These are phyloP conservation scores for Avicennia marina DNA, from an alignment of 257 asterid genomes.

Conservation along the genomic window DNA sequence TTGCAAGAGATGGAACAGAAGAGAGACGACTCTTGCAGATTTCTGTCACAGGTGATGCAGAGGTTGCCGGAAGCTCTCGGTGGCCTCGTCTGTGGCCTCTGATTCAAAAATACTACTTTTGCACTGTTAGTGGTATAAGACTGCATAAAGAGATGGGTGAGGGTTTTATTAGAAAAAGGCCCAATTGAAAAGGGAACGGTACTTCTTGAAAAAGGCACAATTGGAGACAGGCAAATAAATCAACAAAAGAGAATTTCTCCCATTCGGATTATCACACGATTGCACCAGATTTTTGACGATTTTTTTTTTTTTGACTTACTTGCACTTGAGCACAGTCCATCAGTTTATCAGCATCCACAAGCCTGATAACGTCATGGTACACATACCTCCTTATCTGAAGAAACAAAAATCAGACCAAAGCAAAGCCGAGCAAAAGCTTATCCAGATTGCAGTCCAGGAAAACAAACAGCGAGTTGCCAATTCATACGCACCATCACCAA, in stretches of 20 bases:
- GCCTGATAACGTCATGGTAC: constrained; percentile 65
- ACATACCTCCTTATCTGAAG: constrained; percentile 52
- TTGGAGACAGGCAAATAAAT: too few relatives aligned
- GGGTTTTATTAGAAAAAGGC: not conserved
- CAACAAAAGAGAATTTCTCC: not conserved
- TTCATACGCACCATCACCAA: not conserved
- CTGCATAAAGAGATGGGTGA: constrained; percentile 14
- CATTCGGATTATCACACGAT: too few relatives aligned
- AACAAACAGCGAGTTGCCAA: not conserved
- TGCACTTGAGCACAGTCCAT: constrained; percentile 70
- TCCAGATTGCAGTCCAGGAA: not conserved
- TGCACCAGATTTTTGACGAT: not conserved
- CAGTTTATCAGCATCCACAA: constrained; percentile 39
- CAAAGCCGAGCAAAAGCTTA: too few relatives aligned
- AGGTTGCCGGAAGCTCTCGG: constrained; percentile 33
- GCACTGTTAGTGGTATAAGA: constrained; percentile 48
- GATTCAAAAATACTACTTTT: constrained; percentile 52
- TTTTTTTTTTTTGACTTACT: constrained; percentile 26
- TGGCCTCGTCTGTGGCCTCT: constrained; percentile 42
- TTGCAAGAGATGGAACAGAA: constrained; percentile 79
- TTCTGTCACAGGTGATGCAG: constrained; percentile 50
- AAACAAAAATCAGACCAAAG: too few relatives aligned
- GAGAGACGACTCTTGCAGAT: constrained; percentile 37
- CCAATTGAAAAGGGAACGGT: not conserved
- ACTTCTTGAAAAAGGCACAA: too few relatives aligned